phyloP scores from a whole-genome alignment of 1,284 basidiomycete genomes.

The Ustanciosporium gigantosporum region DNA sequence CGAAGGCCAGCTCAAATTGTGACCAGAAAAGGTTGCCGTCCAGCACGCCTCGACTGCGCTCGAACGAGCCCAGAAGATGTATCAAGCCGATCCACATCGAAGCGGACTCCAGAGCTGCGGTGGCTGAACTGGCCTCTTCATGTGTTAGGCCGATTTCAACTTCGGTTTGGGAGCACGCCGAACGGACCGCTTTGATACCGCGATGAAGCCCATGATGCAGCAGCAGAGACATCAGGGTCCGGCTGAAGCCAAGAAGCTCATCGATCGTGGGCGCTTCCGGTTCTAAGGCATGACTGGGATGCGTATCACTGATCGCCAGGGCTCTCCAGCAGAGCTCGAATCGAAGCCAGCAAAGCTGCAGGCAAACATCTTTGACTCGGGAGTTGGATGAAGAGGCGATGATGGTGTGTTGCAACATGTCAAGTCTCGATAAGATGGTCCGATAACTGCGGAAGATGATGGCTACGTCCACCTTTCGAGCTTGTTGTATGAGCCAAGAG shows the following conservation, averaged over 20 bases:
- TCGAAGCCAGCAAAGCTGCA: conserved; percentile 45
- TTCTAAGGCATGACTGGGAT: conserved; percentile 13
- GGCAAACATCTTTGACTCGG: not conserved
- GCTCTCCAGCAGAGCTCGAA: conserved; percentile 47
- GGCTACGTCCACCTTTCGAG: not conserved
- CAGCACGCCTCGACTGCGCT: conserved; percentile 11
- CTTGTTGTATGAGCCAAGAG: conserved; percentile 15
- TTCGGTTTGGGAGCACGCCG: too few relatives aligned
- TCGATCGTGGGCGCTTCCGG: conserved; percentile 52
- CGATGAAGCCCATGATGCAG: conserved; percentile 47
- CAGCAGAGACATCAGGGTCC: conserved; percentile 43
- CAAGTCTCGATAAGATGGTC: conserved; percentile 9
- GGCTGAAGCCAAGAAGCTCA: conserved; percentile 13
- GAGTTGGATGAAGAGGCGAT: not conserved
- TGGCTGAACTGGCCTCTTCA: not conserved
- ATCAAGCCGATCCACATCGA: conserved; percentile 79
- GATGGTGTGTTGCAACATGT: conserved; percentile 10
- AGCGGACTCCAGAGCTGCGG: conserved; percentile 63
- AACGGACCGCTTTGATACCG: conserved; percentile 4
- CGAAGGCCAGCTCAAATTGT: conserved; percentile 35
- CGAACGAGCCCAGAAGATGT: conserved; percentile 63
- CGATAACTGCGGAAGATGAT: conserved; percentile 20
- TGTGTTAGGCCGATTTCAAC: not conserved
- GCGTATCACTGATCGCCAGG: conserved; percentile 22
- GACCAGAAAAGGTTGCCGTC: conserved; percentile 39